A percentile compares a stretch with the other conserved stretches of the same genome.
These are phyloP conservation scores for Neopestalotiopsis sp. DNA, from an alignment of 2,329 filamentous ascomycete genomes.

Conservation along the genomic window DNA sequence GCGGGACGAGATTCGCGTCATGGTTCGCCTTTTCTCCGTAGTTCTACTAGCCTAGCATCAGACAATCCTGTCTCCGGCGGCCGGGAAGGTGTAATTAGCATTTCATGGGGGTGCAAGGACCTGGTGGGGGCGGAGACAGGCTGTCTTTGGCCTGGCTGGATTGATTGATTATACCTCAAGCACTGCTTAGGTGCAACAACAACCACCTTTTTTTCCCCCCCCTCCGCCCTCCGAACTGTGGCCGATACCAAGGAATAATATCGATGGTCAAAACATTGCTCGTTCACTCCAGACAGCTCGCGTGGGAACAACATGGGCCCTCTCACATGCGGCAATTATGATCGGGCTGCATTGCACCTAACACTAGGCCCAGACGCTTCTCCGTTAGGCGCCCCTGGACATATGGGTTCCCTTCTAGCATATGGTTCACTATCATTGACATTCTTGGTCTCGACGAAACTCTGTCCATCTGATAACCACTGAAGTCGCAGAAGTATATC, in stretches of 20 bases:
- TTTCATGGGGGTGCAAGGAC: constrained; percentile 1
- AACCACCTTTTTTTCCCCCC: background rate
- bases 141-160: background rate
- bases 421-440: background rate
- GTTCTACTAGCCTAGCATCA: background rate
- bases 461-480: background rate
- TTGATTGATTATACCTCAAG: background rate
- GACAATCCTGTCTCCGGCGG: background rate
- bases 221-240: background rate
- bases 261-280: background rate
- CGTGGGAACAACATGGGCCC: constrained; percentile 1
- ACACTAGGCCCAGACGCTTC: background rate
- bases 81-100: background rate
- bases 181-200: background rate
- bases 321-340: constrained; percentile 4
- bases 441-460: background rate
- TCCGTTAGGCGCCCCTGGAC: background rate
- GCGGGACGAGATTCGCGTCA: background rate
- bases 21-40: background rate
- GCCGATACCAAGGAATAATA: background rate
- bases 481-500: background rate
- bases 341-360: background rate
- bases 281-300: background rate
- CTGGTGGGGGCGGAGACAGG: background rate
- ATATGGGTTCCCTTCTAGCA: background rate